phyloP scores from a whole-genome alignment of 768 basidiomycete species.

The Boletus vinaceobasis region DNA sequence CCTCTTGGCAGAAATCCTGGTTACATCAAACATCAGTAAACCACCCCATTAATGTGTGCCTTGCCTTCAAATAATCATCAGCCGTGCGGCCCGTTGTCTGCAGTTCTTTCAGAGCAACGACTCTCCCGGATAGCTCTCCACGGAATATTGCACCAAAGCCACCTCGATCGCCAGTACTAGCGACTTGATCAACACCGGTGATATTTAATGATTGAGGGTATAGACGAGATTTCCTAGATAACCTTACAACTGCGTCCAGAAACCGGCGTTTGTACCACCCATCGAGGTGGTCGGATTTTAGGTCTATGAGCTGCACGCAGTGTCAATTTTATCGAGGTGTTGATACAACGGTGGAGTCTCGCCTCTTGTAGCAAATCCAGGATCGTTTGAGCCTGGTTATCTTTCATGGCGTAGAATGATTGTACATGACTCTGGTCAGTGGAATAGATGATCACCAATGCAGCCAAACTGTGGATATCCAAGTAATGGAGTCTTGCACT shows the following conservation, averaged over 20 bases:
- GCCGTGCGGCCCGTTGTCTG: conserved; percentile 18
- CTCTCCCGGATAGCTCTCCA: conserved; percentile 23
- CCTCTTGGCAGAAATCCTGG: conserved; percentile 30
- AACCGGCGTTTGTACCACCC: conserved; percentile 28
- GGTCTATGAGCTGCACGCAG: conserved; percentile 19
- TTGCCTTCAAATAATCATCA: conserved; percentile 26
- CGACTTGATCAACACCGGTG: conserved; percentile 9
- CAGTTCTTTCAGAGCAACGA: conserved; percentile 33
- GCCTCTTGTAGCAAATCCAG: conserved; percentile 28
- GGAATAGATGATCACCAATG: conserved; percentile 18
- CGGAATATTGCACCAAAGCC: conserved; percentile 34
- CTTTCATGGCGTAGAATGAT: conserved; percentile 21
- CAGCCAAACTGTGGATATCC: conserved; percentile 26
- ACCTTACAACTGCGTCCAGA: conserved; percentile 26
- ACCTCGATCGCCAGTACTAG: conserved; percentile 19
- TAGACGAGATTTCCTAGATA: conserved; percentile 28
- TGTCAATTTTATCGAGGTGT: background rate
- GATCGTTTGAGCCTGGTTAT: conserved; percentile 23
- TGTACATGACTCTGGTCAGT: conserved; percentile 13
- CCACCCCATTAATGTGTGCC: background rate
- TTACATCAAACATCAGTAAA: conserved; percentile 3
- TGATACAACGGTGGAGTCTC: background rate
- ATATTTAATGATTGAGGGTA: conserved; percentile 29
- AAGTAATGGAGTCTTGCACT: conserved; percentile 14
- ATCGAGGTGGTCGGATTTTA: conserved; percentile 20